A percentile compares a stretch with the other conserved stretches of the same genome.
Evolutionary conservation across 495 filamentous ascomycete genomes (phyloP).

Genomic region (Aspergillus taichungensis): DNA sequence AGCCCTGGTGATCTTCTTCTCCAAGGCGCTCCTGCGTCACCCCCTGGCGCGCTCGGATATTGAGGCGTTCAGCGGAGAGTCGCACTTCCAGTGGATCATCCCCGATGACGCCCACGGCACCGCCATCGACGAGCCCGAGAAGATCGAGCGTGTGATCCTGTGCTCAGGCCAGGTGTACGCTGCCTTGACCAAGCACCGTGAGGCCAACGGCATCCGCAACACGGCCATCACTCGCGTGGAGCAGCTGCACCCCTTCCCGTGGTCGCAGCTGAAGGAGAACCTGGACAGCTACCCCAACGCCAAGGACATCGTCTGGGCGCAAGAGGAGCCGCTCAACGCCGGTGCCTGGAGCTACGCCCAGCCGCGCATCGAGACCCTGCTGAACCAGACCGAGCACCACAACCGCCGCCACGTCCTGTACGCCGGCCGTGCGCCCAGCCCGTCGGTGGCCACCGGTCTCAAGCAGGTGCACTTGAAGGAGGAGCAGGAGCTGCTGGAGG

Average conservation of each 20-base stretch:
- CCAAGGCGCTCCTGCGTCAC: conserved; percentile 87
- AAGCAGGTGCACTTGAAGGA: conserved; percentile 88
- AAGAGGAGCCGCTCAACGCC: conserved; percentile 96
- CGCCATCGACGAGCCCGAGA: conserved; percentile 64
- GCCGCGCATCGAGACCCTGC: conserved; percentile 88
- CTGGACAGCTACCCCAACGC: conserved; percentile 93
- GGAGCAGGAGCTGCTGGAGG: conserved; percentile 80
- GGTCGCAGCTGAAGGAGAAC: conserved; percentile 92
- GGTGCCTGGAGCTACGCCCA: conserved; percentile 93
- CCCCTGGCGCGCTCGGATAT: conserved; percentile 80
- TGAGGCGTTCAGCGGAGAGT: conserved; percentile 81
- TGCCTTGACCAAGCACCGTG: conserved; percentile 82
- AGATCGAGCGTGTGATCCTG: conserved; percentile 89
- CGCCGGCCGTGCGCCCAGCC: conserved; percentile 82
- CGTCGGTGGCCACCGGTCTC: conserved; percentile 84
- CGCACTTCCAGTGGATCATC: conserved; percentile 95
- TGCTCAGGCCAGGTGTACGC: conserved; percentile 94
- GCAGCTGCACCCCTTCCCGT: conserved; percentile 98
- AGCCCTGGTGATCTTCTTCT: conserved; percentile 97
- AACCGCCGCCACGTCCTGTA: conserved; percentile 93
- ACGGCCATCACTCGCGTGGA: conserved; percentile 91
- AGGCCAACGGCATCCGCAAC: conserved; percentile 71
- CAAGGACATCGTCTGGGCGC: conserved; percentile 89
- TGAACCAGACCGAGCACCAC: conserved; percentile 87
- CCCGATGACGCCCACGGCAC: conserved; percentile 72